Percentiles rank a stretch among this genome's conserved stretches.
Conservation (phyloP, 1,284 basidiomycete genomes). For the Puccinia triticina region DNA sequence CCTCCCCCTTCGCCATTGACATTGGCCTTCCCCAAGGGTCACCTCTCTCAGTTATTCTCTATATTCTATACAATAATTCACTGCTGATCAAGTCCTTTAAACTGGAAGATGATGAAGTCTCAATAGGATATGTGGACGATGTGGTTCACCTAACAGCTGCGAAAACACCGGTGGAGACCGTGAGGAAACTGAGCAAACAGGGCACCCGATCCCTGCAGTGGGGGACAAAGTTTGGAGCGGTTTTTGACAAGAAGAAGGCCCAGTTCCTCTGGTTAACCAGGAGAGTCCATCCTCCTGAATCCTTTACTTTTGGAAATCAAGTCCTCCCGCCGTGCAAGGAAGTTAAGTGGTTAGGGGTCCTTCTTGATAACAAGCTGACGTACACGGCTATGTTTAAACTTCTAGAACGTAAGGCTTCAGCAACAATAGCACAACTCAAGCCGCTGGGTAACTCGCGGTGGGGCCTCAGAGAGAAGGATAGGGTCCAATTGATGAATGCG, state of each 20-base stretch:
- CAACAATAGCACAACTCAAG: background rate
- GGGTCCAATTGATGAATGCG: background rate
- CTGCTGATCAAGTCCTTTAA: background rate
- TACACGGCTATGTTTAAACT: background rate
- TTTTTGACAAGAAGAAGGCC: too few relatives aligned
- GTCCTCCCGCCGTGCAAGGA: background rate
- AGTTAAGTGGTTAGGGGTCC: slow-evolving; percentile 7
- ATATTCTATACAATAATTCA: slow-evolving; percentile 20
- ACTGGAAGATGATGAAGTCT: background rate
- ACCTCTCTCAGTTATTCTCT: background rate
- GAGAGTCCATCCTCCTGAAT: background rate
- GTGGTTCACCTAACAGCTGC: background rate
- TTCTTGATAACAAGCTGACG: background rate
- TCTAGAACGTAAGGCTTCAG: background rate
- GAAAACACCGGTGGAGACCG: background rate
- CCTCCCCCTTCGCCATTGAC: background rate
- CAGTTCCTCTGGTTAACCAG: background rate
- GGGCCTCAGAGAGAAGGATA: background rate
- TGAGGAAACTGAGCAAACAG: background rate
- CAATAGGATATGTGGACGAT: slow-evolving; percentile 22
- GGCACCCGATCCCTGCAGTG: background rate
- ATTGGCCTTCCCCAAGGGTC: background rate
- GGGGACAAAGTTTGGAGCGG: slow-evolving; percentile 1
- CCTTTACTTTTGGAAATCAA: background rate
- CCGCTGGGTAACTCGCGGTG: background rate